Conservation (phyloP, 306 rosid species). For the Trifolium pratense region DNA sequence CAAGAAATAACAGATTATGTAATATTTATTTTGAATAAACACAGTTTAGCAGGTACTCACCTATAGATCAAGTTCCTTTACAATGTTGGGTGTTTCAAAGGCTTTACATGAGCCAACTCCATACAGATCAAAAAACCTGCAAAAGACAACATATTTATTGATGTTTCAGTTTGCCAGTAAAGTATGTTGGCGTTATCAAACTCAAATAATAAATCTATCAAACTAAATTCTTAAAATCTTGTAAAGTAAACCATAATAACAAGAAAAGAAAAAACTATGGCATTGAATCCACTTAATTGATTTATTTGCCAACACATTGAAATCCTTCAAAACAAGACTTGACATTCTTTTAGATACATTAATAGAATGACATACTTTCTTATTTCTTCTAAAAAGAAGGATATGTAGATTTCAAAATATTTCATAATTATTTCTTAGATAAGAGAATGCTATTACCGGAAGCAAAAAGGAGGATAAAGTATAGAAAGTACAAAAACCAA, state of each 20-base stretch:
- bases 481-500: conserved; percentile 24
- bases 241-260: neutral
- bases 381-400: neutral
- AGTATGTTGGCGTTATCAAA: neutral
- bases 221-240: neutral
- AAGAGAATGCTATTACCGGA: conserved; percentile 4
- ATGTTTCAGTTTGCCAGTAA: conserved; percentile 17
- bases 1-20: conserved; percentile 3
- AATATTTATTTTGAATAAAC: neutral
- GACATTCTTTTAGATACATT: neutral
- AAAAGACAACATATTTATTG: conserved; percentile 36
- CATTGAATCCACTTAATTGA: neutral
- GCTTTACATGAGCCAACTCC: conserved; percentile 85
- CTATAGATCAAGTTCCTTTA: conserved; percentile 76
- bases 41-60: conserved; percentile 45
- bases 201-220: too few species aligned
- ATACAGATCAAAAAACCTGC: conserved; percentile 91
- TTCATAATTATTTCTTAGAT: conserved; percentile 10
- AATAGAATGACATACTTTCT: neutral
- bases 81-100: conserved; percentile 67
- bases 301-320: conserved; percentile 25
- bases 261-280: neutral
- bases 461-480: conserved; percentile 21
- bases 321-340: conserved; percentile 27
- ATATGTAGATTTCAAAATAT: neutral